Evolutionary conservation across 768 basidiomycete genomes (phyloP).

Genomic region (Hypsizygus marmoreus): DNA sequence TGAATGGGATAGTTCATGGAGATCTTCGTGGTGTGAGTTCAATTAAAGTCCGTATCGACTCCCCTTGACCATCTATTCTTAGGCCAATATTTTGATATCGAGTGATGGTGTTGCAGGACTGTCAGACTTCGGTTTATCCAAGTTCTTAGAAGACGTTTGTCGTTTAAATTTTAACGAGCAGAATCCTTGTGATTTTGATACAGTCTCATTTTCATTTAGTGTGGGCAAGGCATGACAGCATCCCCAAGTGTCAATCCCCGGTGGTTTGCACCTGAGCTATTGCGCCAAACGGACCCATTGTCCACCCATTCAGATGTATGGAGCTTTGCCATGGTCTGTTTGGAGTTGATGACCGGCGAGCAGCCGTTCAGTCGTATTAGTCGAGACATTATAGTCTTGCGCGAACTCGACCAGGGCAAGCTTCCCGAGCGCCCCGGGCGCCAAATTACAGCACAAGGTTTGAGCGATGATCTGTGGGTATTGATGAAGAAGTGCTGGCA

Average conservation of each 20-base stretch:
- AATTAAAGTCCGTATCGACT: neutral
- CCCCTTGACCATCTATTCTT: slow-evolving; percentile 1
- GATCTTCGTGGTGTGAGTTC: slow-evolving; percentile 41
- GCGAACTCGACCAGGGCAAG: slow-evolving; percentile 35
- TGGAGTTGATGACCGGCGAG: slow-evolving; percentile 47
- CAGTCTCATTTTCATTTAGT: slow-evolving; percentile 17
- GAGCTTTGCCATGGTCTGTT: slow-evolving; percentile 50
- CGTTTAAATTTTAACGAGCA: too few relatives aligned
- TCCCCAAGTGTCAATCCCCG: slow-evolving; percentile 32
- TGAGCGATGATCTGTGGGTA: slow-evolving; percentile 43
- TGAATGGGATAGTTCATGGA: slow-evolving; percentile 39
- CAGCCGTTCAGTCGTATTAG: slow-evolving; percentile 35
- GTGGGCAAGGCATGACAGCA: slow-evolving; percentile 26
- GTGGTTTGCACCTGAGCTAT: slow-evolving; percentile 44
- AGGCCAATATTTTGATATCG: slow-evolving; percentile 49
- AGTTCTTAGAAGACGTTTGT: slow-evolving; percentile 38
- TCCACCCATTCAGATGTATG: slow-evolving; percentile 47
- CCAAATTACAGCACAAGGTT: slow-evolving; percentile 23
- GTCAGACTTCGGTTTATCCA: slow-evolving; percentile 48
- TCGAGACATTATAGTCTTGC: slow-evolving; percentile 35
- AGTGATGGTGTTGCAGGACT: slow-evolving; percentile 38
- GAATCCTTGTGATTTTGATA: neutral
- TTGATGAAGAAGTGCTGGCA: slow-evolving; percentile 47
- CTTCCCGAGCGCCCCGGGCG: slow-evolving; percentile 40
- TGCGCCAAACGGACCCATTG: slow-evolving; percentile 27